Evolutionary conservation across 177 flowering plant genomes (phyloP), one percentile per base, ranked within the genome.

Genomic region (Tripterygium wilfordii): DNA sequence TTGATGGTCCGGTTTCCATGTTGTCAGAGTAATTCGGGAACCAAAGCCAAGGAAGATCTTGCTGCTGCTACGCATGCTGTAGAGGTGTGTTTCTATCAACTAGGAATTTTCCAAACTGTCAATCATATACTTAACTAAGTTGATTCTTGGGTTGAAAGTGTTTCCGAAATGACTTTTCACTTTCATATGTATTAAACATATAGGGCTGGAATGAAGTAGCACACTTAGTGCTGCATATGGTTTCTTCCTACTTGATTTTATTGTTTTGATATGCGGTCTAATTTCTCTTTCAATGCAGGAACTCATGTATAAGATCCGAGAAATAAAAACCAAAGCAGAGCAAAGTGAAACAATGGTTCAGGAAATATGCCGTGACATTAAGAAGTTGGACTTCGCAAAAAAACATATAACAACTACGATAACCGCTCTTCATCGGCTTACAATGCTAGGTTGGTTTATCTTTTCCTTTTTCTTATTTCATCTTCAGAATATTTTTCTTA

Each of bases 291-390:
- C 49, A 43, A 32, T 37, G 20, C 71, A 92, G 97, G 99, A 94
- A 64, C 96, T 94, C 62, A 84, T 79, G 87, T 69, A 84, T 59
- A 94, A 94, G 71, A 80, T 89, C 33, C 75, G 87, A 60, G 97
- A 89, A 68, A 94, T 94, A 57, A 89, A 94, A 70, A 76, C 79
- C 30, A 89, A 94, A 63, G 97, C 99, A 25, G 99, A 84, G 76
- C 99, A 94, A 73, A 94, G 99, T 63, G 99, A 94, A 56, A 76
- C 88, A 37, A 89, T 89, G 99, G 99, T 94, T 63, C 97, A 94
- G 57, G 99, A 94, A 68, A 94, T 94, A 63, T 94, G 99, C 54
- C 91, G 97, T 42, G 99, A 94, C 67, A 94, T 94, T 42, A 94
- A 94, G 74, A 94, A 94, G 70, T 56, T 94, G 63, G 99, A 94